phyloP scores from a whole-genome alignment of 225 moss, liverwort and hornwort species.

The Asterella californica region DNA sequence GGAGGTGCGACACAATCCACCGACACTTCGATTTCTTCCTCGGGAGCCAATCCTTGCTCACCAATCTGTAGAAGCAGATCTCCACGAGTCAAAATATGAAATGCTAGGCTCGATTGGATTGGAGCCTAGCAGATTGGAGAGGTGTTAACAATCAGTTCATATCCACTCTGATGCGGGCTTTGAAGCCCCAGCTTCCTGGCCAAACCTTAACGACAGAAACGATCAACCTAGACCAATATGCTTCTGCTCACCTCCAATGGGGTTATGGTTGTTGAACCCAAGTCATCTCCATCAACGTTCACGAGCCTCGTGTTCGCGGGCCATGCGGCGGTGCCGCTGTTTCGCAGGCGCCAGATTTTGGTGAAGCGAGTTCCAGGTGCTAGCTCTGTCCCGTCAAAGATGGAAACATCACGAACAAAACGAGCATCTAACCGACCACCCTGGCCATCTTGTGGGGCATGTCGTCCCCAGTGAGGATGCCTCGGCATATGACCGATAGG shows the following conservation, averaged over 20 bases:
- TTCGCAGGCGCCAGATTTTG: slow-evolving; percentile 84
- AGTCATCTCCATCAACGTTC: slow-evolving; percentile 70
- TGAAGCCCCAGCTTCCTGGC: not conserved
- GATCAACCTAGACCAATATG: not conserved
- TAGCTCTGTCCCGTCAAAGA: slow-evolving; percentile 87
- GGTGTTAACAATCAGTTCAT: too few species aligned
- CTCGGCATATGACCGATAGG: not conserved
- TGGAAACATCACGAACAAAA: slow-evolving; percentile 80
- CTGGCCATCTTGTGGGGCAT: slow-evolving; percentile 3
- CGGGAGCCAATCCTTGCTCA: slow-evolving; percentile 48
- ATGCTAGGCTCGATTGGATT: too few species aligned
- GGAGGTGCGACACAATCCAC: slow-evolving; percentile 72
- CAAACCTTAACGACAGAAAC: not conserved
- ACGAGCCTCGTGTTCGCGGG: slow-evolving; percentile 62
- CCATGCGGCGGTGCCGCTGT: slow-evolving; percentile 66
- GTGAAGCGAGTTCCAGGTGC: slow-evolving; percentile 70
- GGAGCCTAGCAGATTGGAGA: too few species aligned
- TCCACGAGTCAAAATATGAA: not conserved
- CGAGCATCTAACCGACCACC: slow-evolving; percentile 69
- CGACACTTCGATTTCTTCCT: slow-evolving; percentile 61
- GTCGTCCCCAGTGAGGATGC: slow-evolving; percentile 24
- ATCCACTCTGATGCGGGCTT: not conserved
- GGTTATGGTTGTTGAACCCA: slow-evolving; percentile 42
- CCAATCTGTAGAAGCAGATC: slow-evolving; percentile 2
- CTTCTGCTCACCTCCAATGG: slow-evolving; percentile 42